A percentile compares a stretch with the other conserved stretches of the same genome.
Conservation (phyloP, 2,329 filamentous ascomycete genomes). For the Penicillium olsonii region DNA sequence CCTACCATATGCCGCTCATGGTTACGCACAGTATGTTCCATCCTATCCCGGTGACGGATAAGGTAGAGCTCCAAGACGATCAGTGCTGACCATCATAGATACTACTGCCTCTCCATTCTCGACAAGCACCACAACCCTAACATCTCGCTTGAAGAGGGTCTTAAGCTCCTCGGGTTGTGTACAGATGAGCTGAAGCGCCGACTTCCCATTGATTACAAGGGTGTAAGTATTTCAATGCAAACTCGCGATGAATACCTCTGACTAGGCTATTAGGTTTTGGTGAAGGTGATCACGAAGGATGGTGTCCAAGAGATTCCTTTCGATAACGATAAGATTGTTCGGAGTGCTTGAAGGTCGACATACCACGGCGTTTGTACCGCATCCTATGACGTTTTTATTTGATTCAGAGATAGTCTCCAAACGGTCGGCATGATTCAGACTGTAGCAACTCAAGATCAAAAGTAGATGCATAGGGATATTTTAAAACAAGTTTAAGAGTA, state of each 20-base stretch:
- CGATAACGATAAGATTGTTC: conserved; percentile 70
- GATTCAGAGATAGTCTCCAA: conserved; percentile 31
- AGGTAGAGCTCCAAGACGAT: not conserved
- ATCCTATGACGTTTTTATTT: conserved; percentile 32
- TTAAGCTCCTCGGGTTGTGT: conserved; percentile 92
- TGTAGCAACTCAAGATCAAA: conserved; percentile 5
- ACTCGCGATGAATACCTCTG: conserved; percentile 5
- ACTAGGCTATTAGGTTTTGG: conserved; percentile 46
- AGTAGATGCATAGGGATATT: conserved; percentile 1
- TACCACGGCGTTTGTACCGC: conserved; percentile 31
- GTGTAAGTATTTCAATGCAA: conserved; percentile 58
- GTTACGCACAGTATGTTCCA: conserved; percentile 83
- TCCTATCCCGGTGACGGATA: not conserved
- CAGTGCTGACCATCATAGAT: conserved; percentile 54
- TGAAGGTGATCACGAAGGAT: conserved; percentile 95
- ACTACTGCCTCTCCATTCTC: conserved; percentile 96
- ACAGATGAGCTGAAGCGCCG: conserved; percentile 95
- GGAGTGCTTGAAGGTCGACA: conserved; percentile 45
- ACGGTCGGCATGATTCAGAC: conserved; percentile 18
- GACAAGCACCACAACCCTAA: conserved; percentile 99
- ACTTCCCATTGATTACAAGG: conserved; percentile 98
- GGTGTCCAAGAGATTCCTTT: conserved; percentile 84
- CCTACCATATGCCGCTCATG: conserved; percentile 93
- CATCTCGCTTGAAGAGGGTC: conserved; percentile 82
- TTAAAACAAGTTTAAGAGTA: not conserved